Evolutionary conservation across 768 basidiomycete genomes (phyloP).

Genomic region (Amylocystis lapponica): DNA sequence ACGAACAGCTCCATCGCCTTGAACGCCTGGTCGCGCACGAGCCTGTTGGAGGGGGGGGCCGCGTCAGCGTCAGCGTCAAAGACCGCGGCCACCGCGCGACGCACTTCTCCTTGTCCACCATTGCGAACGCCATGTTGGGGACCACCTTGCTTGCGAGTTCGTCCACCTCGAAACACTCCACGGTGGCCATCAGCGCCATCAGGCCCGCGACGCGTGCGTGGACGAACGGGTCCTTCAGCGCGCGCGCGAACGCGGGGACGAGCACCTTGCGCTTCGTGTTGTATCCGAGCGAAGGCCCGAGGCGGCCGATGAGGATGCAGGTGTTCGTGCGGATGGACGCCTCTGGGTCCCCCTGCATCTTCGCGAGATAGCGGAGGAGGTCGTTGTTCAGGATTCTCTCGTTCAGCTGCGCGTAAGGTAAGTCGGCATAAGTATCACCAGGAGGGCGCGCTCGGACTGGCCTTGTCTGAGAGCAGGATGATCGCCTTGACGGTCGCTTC

Average conservation of each 20-base stretch:
- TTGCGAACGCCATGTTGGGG: constrained; percentile 70
- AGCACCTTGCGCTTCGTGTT: constrained; percentile 96
- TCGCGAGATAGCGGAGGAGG: constrained; percentile 85
- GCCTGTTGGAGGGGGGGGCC: constrained; percentile 47
- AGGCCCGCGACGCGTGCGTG: constrained; percentile 91
- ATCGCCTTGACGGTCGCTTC: constrained; percentile 93
- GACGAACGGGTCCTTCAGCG: constrained; percentile 86
- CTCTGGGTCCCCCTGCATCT: constrained; percentile 88
- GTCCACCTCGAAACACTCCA: constrained; percentile 82
- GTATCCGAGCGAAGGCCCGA: constrained; percentile 78
- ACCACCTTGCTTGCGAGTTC: constrained; percentile 89
- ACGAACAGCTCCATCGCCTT: constrained; percentile 87
- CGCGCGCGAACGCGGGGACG: constrained; percentile 88
- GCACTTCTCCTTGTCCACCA: constrained; percentile 93
- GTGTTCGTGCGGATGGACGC: constrained; percentile 97
- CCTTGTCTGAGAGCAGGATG: constrained; percentile 79
- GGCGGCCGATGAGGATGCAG: constrained; percentile 88
- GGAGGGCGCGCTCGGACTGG: constrained; percentile 26
- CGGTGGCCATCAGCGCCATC: constrained; percentile 93
- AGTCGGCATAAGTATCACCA: not conserved
- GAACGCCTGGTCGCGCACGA: constrained; percentile 95
- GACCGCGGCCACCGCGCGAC: constrained; percentile 12
- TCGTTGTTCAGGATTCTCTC: constrained; percentile 97
- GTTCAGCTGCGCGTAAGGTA: constrained; percentile 48
- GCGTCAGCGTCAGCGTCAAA: constrained; percentile 1